Evolutionary conservation across 1,139 yeast species (phyloP).

Genomic region (Hansenula lynferdii): DNA sequence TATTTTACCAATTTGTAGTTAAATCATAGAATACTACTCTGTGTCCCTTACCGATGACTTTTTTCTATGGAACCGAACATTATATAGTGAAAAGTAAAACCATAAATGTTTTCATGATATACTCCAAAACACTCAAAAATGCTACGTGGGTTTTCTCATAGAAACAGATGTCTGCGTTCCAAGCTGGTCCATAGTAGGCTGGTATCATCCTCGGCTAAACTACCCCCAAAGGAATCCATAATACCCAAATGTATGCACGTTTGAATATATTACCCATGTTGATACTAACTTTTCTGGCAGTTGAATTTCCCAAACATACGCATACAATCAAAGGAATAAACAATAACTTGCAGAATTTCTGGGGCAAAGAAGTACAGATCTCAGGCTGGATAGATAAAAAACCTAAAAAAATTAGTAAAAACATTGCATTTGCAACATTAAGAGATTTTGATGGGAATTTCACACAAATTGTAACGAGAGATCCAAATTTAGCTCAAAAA

Average conservation of each 20-base stretch:
- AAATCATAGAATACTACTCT: too few relatives aligned
- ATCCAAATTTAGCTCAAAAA: constrained; percentile 34
- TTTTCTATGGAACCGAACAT: too few relatives aligned
- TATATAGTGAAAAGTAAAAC: too few relatives aligned
- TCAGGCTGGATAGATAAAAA: constrained; percentile 77
- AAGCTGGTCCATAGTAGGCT: too few relatives aligned
- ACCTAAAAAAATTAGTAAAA: constrained; percentile 59
- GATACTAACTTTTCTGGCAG: constrained; percentile 5
- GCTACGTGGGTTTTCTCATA: too few relatives aligned
- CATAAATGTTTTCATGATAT: too few relatives aligned
- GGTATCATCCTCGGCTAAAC: neutral
- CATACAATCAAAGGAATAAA: constrained; percentile 25
- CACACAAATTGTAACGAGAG: constrained; percentile 58
- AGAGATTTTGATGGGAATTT: constrained; percentile 68
- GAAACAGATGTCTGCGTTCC: too few relatives aligned
- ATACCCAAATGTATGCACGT: constrained; percentile 2
- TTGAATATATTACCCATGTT: neutral
- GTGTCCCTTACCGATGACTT: too few relatives aligned
- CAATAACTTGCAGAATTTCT: constrained; percentile 1
- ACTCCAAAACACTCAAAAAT: too few relatives aligned
- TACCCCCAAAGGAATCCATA: constrained; percentile 5
- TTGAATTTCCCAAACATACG: constrained; percentile 27
- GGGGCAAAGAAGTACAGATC: constrained; percentile 21
- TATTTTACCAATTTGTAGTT: too few relatives aligned
- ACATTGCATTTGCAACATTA: constrained; percentile 60